Base-by-base conservation (phyloP, 2,329 filamentous ascomycete genomes). In the Aspergillus pseudoterreus region DNA sequence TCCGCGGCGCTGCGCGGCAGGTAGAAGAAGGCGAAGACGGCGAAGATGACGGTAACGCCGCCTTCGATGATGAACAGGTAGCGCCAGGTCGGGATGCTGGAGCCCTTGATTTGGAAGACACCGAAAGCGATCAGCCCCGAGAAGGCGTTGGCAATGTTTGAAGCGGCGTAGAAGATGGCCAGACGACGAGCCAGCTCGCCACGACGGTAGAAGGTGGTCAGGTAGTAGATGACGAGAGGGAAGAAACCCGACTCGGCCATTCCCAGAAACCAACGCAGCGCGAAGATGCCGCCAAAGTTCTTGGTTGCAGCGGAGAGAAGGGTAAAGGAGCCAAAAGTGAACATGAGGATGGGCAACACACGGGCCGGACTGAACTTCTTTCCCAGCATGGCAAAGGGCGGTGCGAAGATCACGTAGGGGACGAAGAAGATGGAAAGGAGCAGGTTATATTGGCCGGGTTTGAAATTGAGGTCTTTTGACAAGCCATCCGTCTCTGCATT, bases 141-240 rank as follows among this genome's bases (percentile, higher is more conserved):
- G 59, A 86, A 87, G 2, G 84, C 84, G 51, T 82, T 84, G 19
- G 88, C 87, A 52, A 92, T 87, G 62, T 86, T 88, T 21, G 81
- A 84, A 0, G 87, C 87, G 0, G 87, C 88, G 60, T 91, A 92
- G 72, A 90, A 90, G 52, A 90, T 73, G 33, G 86, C 86, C 1
- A 90, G 75, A 3, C 87, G 81, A 8, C 86, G 77, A 5, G 86
- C 86, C 3, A 90, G 78, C 65, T 90, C 87, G 30, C 82, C 83
- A 49, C 87, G 80, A 14, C 85, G 81, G 66, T 90, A 90, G 67
- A 90, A 90, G 2, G 78, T 82, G 1, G 80, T 82, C 46, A 80
- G 71, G 55, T 84, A 84, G 67, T 83, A 84, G 54, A 84, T 83
- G 17, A 88, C 85, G 4, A 87, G 70, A 0, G 86, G 85, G 62